Evolutionary conservation across 1,139 yeast species (phyloP).

Genomic region (Saccharomycopsis crataegensis): DNA sequence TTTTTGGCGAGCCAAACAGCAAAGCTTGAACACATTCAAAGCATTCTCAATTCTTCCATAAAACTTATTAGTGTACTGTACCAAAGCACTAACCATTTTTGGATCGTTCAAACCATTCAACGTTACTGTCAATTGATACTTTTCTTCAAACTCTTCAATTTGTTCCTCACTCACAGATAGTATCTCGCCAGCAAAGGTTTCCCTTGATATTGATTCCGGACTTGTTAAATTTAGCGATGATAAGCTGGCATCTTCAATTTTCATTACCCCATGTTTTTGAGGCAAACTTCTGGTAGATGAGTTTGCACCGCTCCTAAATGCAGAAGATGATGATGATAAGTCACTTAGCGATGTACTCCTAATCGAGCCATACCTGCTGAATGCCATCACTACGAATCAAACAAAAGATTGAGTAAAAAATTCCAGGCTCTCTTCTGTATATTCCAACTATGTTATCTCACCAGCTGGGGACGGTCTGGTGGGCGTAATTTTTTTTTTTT

Average conservation of each 20-base stretch:
- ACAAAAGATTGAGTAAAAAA: no score
- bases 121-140: constrained; percentile 10
- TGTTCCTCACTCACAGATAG: constrained; percentile 2
- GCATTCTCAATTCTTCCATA: constrained; percentile 1
- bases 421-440: no score
- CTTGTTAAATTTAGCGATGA: not conserved
- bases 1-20: constrained; percentile 14
- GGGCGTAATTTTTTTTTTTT: no score
- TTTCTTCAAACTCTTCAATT: constrained; percentile 9
- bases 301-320: no score
- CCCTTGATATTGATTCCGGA: not conserved
- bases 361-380: not conserved
- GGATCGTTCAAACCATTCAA: constrained; percentile 1
- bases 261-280: no score
- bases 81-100: not conserved
- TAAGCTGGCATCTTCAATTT: no score
- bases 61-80: constrained; percentile 1
- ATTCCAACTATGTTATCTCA: no score
- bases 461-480: no score
- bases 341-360: not conserved
- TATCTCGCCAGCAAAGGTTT: not conserved
- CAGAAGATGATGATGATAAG: no score
- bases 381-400: not conserved
- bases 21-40: constrained; percentile 6
- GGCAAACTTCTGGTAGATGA: no score